Conservation (phyloP, 805 yeast species). For the Candida anglica region DNA sequence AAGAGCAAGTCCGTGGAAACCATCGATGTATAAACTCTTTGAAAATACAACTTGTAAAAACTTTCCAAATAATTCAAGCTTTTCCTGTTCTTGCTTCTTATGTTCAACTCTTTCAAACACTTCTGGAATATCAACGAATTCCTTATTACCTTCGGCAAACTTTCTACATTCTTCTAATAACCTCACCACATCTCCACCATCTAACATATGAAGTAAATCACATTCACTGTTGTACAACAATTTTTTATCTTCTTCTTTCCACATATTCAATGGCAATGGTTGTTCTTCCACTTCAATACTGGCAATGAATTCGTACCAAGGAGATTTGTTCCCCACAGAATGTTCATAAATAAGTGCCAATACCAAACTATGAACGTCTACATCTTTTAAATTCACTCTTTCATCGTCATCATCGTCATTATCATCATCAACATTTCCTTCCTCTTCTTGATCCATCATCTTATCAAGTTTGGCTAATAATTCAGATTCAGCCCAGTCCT, state of each 20-base stretch:
- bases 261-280: slow-evolving; percentile 41
- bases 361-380: slow-evolving; percentile 63
- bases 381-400: slow-evolving; percentile 32
- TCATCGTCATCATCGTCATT: slow-evolving; percentile 9
- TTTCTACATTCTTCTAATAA: slow-evolving; percentile 36
- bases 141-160: slow-evolving; percentile 33
- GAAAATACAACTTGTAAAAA: slow-evolving; percentile 62
- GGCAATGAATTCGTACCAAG: slow-evolving; percentile 69
- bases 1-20: slow-evolving; percentile 65
- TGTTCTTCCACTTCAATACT: slow-evolving; percentile 41
- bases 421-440: slow-evolving; percentile 8
- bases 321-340: slow-evolving; percentile 56
- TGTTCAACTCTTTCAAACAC: slow-evolving; percentile 13
- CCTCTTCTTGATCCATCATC: slow-evolving; percentile 22
- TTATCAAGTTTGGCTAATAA: too few species aligned
- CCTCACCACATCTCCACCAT: slow-evolving; percentile 36
- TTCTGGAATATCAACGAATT: slow-evolving; percentile 31
- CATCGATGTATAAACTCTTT: slow-evolving; percentile 79
- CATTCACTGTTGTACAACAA: slow-evolving; percentile 59
- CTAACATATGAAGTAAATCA: slow-evolving; percentile 57
- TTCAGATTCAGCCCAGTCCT: slow-evolving; percentile 41
- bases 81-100: slow-evolving; percentile 6
- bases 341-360: slow-evolving; percentile 71
- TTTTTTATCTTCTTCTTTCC: slow-evolving; percentile 50
- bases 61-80: slow-evolving; percentile 49